phyloP scores from a whole-genome alignment of 2,329 filamentous ascomycete species.

The Atkinsonella hypoxylon region DNA sequence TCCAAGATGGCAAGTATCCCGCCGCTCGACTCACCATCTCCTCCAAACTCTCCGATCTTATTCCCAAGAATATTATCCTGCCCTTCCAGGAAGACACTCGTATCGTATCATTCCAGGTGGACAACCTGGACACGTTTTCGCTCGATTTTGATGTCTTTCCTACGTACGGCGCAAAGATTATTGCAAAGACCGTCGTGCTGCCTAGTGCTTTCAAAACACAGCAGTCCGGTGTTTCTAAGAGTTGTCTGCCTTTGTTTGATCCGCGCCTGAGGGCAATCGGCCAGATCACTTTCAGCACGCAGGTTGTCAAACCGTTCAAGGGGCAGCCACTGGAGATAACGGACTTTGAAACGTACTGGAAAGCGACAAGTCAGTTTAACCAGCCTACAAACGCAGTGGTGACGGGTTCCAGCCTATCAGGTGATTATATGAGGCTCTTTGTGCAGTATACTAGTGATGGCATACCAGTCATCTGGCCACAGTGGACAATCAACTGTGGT shows the following conservation, averaged over 20 bases:
- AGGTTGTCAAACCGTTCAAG: conserved; percentile 92
- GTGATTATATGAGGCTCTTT: conserved; percentile 87
- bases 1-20: conserved; percentile 93
- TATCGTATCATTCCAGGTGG: conserved; percentile 89
- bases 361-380: conserved; percentile 87
- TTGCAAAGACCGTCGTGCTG: conserved; percentile 87
- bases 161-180: conserved; percentile 93
- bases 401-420: conserved; percentile 87
- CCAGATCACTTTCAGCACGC: conserved; percentile 85
- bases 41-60: conserved; percentile 89
- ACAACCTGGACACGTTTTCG: conserved; percentile 82
- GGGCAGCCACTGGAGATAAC: conserved; percentile 91
- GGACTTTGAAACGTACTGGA: conserved; percentile 98
- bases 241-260: conserved; percentile 84
- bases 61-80: conserved; percentile 89
- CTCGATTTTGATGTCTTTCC: conserved; percentile 97
- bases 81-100: conserved; percentile 94
- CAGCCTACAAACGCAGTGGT: conserved; percentile 71
- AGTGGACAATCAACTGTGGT: conserved; percentile 66
- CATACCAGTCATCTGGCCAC: conserved; percentile 75
- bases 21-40: conserved; percentile 92
- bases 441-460: conserved; percentile 86
- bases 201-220: conserved; percentile 73
- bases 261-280: conserved; percentile 84
- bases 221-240: conserved; percentile 56